Percentiles rank a stretch among this genome's conserved stretches.
Evolutionary conservation across 768 basidiomycete species (phyloP).

Genomic region (Mycena galericulata): DNA sequence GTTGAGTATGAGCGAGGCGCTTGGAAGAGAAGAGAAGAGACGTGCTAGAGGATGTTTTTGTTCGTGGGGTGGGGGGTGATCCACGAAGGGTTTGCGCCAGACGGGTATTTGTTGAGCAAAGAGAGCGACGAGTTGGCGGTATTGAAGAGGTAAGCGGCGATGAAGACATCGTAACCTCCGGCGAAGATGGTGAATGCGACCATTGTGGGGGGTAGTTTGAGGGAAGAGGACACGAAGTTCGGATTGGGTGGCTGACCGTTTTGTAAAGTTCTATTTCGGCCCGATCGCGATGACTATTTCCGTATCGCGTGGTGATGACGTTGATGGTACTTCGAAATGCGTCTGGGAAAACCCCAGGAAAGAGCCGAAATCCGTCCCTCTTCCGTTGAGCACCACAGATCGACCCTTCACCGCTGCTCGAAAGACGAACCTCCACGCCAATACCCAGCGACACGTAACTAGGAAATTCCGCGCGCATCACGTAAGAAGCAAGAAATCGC

Average conservation of each 20-base stretch:
- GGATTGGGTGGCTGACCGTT: conserved; percentile 4
- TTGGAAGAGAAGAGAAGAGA: conserved; percentile 7
- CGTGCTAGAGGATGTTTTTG: conserved; percentile 71
- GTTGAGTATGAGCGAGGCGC: conserved; percentile 1
- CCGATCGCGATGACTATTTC: neutral
- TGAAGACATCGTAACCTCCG: conserved; percentile 71
- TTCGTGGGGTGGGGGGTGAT: conserved; percentile 68
- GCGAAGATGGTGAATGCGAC: conserved; percentile 78
- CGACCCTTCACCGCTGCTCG: too few relatives aligned
- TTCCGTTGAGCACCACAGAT: too few relatives aligned
- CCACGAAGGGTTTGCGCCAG: conserved; percentile 71
- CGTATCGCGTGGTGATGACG: conserved; percentile 6
- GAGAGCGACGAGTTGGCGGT: conserved; percentile 60
- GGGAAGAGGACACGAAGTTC: neutral
- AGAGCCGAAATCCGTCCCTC: neutral
- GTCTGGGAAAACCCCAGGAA: neutral
- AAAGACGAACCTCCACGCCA: too few relatives aligned
- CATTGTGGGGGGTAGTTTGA: conserved; percentile 50
- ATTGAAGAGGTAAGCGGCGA: conserved; percentile 75
- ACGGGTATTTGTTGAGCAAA: conserved; percentile 59
- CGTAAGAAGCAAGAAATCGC: too few relatives aligned
- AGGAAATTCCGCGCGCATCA: too few relatives aligned
- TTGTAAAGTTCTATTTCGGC: neutral
- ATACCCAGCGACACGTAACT: too few relatives aligned
- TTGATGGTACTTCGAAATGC: neutral